Conservation (phyloP, 2,329 filamentous ascomycete species). For the Colletotrichum brevisporum region DNA sequence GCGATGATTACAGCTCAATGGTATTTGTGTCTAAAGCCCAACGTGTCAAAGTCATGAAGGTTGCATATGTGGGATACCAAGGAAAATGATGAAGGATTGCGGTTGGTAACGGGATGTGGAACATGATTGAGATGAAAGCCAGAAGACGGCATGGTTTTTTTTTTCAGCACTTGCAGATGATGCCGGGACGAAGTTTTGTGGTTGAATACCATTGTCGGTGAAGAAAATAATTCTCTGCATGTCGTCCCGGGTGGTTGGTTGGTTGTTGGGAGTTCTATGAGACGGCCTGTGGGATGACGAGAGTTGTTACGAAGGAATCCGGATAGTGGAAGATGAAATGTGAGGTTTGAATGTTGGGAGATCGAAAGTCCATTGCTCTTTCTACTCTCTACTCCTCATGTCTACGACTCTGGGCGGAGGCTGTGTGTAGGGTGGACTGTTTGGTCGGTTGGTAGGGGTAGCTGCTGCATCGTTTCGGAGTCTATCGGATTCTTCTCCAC, state of each 20-base stretch:
- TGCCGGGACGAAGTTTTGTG: too few species aligned
- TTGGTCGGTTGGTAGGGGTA: background rate
- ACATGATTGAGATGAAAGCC: background rate
- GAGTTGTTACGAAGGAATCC: background rate
- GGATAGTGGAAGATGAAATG: too few species aligned
- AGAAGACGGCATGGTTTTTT: too few species aligned
- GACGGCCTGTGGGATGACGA: background rate
- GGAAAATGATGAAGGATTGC: conserved; percentile 13
- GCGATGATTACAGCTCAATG: conserved; percentile 8
- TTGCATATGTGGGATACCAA: conserved; percentile 21
- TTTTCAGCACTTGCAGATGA: too few species aligned
- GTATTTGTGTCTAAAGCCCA: background rate
- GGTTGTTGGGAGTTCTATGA: background rate
- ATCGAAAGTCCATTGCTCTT: background rate
- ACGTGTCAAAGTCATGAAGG: conserved; percentile 11
- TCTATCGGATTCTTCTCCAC: background rate
- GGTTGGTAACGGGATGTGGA: background rate
- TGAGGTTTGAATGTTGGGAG: background rate
- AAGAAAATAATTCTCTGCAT: too few species aligned
- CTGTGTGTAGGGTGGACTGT: too few species aligned
- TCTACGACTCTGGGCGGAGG: too few species aligned
- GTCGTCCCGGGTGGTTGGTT: too few species aligned
- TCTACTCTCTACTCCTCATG: background rate
- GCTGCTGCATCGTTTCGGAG: conserved; percentile 4
- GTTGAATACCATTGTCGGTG: too few species aligned